These are phyloP conservation scores for Ceratocystis smalleyi DNA, from an alignment of 2,329 filamentous ascomycete species.

Conservation along the genomic window DNA sequence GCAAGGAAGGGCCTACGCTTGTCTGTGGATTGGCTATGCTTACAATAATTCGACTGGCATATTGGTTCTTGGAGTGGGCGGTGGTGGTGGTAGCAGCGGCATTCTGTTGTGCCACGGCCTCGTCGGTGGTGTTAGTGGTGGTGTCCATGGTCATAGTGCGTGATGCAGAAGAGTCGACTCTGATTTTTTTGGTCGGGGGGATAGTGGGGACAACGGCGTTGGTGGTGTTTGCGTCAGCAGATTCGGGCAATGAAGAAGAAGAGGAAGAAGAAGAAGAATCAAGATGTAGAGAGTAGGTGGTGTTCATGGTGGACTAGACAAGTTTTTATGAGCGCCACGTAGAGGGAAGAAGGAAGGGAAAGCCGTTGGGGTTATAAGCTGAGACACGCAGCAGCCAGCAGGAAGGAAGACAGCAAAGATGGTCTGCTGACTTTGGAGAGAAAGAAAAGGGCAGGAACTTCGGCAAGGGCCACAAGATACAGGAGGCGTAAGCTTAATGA, in stretches of 20 bases:
- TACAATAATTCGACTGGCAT: slow-evolving; percentile 16
- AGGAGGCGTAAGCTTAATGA: background rate
- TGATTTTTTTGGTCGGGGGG: slow-evolving; percentile 2
- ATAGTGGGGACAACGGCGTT: background rate
- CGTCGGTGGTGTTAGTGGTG: slow-evolving; percentile 4
- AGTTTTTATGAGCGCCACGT: background rate
- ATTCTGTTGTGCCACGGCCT: background rate
- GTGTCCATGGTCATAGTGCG: slow-evolving; percentile 10
- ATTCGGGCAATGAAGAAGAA: background rate
- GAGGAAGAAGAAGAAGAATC: slow-evolving; percentile 9
- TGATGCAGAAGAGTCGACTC: background rate
- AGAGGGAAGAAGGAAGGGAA: background rate
- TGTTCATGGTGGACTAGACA: slow-evolving; percentile 12
- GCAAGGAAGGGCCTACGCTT: background rate
- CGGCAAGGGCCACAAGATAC: background rate
- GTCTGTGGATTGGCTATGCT: background rate
- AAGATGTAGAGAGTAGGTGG: slow-evolving; percentile 10
- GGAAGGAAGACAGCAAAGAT: background rate
- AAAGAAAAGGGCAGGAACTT: background rate
- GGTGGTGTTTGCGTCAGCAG: background rate
- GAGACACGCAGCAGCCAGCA: background rate
- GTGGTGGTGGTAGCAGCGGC: background rate
- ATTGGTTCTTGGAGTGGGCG: slow-evolving; percentile 11
- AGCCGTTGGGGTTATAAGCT: slow-evolving; percentile 10
- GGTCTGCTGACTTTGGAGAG: slow-evolving; percentile 2